These are phyloP conservation scores for Litchi chinensis DNA, from an alignment of 345 rosid species.

Conservation along the genomic window DNA sequence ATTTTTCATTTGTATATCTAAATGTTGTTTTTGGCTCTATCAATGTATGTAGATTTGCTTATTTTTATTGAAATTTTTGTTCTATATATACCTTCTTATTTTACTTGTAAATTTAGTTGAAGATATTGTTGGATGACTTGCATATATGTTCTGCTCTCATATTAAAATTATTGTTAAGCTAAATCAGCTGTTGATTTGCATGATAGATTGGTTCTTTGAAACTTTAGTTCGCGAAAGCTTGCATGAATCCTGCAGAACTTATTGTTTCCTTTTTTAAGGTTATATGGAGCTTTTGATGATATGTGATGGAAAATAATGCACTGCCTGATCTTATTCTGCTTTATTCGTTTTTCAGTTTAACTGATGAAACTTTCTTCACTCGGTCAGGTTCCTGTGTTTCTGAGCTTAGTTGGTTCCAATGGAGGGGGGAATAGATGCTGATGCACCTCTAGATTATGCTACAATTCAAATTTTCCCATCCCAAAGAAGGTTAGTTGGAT, in stretches of 20 bases:
- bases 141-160: not conserved
- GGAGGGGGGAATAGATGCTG: slow-evolving; percentile 43
- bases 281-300: not conserved
- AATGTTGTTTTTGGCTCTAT: not conserved
- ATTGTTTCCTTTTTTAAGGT: not conserved
- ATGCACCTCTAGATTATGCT: slow-evolving; percentile 49
- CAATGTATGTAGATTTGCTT: not conserved
- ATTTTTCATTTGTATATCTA: not conserved
- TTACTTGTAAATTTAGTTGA: not conserved
- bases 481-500: slow-evolving; percentile 41
- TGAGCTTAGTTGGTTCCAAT: slow-evolving; percentile 26
- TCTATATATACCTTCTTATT: not conserved
- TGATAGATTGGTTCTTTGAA: not conserved
- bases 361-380: not conserved
- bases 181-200: not conserved
- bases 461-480: slow-evolving; percentile 50
- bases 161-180: not conserved
- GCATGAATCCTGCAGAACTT: not conserved
- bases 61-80: not conserved
- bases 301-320: not conserved
- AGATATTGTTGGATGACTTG: slow-evolving; percentile 2
- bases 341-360: not conserved
- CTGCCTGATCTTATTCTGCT: not conserved
- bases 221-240: not conserved
- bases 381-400: slow-evolving; percentile 19